Conservation (phyloP, 805 yeast species). For the Lipomyces starkeyi region DNA sequence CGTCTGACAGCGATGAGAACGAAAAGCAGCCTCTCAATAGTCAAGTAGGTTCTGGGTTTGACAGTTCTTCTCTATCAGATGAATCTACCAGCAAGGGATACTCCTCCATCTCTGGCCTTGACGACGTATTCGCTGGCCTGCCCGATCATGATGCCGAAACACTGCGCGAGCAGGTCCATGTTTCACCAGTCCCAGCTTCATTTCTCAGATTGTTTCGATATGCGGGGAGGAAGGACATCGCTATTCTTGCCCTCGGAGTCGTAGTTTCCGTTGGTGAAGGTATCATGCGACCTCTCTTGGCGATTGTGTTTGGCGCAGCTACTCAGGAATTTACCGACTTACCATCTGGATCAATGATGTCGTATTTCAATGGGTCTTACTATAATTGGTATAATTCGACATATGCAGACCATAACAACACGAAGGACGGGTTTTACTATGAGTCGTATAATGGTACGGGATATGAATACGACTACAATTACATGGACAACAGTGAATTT, state of each 20-base stretch:
- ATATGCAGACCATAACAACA: not conserved
- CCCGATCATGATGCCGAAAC: constrained; percentile 45
- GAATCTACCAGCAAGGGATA: constrained; percentile 16
- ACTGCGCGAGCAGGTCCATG: constrained; percentile 45
- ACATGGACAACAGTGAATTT: constrained; percentile 40
- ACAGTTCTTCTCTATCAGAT: not conserved
- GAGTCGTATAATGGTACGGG: constrained; percentile 18
- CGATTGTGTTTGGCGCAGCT: constrained; percentile 50
- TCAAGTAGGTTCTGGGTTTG: constrained; percentile 4
- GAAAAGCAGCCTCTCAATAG: constrained; percentile 20
- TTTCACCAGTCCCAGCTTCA: constrained; percentile 39
- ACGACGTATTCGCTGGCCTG: constrained; percentile 42
- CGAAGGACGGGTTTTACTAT: constrained; percentile 24
- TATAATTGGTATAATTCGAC: constrained; percentile 29
- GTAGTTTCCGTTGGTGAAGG: constrained; percentile 40
- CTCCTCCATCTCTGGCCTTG: constrained; percentile 14
- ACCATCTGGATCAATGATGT: constrained; percentile 19
- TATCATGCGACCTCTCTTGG: constrained; percentile 49
- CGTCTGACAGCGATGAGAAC: constrained; percentile 13
- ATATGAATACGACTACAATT: constrained; percentile 22
- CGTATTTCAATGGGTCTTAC: constrained; percentile 29
- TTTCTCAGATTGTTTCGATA: constrained; percentile 46
- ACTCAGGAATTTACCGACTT: constrained; percentile 47
- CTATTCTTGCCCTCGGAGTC: constrained; percentile 44
- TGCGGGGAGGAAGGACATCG: constrained; percentile 42